Conservation (phyloP, 371 early-diverging fungal species). For the Massospora cicadina region DNA sequence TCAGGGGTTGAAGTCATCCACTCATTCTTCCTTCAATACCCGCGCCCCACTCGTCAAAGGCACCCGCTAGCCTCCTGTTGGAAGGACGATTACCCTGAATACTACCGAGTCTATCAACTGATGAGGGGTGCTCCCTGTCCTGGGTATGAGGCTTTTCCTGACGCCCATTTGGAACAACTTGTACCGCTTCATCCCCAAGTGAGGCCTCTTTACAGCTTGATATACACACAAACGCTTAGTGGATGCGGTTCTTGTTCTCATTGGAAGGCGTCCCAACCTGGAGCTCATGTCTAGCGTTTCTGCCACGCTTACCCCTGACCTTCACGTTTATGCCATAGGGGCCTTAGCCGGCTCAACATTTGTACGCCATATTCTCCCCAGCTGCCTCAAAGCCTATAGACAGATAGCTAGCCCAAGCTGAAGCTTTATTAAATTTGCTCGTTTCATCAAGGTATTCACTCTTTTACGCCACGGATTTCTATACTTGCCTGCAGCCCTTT, state of each 20-base stretch:
- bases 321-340: not conserved
- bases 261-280: not conserved
- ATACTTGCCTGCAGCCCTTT: no score
- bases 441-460: no score
- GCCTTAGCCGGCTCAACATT: not conserved
- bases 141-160: not conserved
- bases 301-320: not conserved
- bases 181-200: not conserved
- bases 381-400: not conserved
- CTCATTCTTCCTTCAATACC: not conserved
- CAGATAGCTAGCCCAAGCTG: no score
- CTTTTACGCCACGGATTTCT: no score
- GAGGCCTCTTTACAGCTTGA: not conserved
- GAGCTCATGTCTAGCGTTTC: not conserved
- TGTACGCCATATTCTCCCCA: not conserved
- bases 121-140: not conserved
- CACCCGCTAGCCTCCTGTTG: constrained; percentile 6
- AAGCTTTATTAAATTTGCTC: no score
- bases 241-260: not conserved
- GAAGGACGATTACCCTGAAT: constrained; percentile 9
- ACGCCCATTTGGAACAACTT: not conserved
- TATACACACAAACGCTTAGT: not conserved
- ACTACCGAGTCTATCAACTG: not conserved
- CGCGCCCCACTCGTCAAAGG: not conserved
- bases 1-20: not conserved